phyloP scores from a whole-genome alignment of 2,329 filamentous ascomycete genomes.

The Thielaviopsis ethacetica region DNA sequence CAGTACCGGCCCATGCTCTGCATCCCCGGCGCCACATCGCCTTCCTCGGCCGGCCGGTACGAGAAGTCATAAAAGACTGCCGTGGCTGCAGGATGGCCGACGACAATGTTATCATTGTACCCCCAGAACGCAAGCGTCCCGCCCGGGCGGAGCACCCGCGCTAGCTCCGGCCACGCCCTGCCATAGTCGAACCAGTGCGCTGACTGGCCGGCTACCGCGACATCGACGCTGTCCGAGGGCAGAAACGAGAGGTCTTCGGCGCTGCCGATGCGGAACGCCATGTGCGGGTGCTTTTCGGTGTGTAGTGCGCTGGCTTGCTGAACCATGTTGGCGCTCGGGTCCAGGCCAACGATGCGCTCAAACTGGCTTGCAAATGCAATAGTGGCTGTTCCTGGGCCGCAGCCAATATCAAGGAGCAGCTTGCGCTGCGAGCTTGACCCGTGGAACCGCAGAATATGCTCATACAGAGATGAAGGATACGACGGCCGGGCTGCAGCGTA shows the following conservation, averaged over 20 bases:
- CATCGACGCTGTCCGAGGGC: slow-evolving; percentile 32
- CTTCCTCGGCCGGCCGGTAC: slow-evolving; percentile 27
- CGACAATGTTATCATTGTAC: slow-evolving; percentile 46
- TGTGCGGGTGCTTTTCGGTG: slow-evolving; percentile 15
- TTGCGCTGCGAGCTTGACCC: slow-evolving; percentile 13
- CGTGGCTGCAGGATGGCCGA: slow-evolving; percentile 35
- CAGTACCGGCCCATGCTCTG: slow-evolving; percentile 41
- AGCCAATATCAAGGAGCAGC: slow-evolving; percentile 41
- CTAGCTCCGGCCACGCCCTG: slow-evolving; percentile 37
- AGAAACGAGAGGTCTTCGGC: slow-evolving; percentile 40
- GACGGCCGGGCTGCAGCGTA: slow-evolving; percentile 45
- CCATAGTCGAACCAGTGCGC: slow-evolving; percentile 51
- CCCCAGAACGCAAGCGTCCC: slow-evolving; percentile 50
- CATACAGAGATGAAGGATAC: slow-evolving; percentile 39
- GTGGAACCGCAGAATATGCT: slow-evolving; percentile 37
- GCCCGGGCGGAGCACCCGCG: slow-evolving; percentile 33
- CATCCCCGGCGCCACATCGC: slow-evolving; percentile 26
- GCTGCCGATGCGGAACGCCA: slow-evolving; percentile 29
- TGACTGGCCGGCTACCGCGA: slow-evolving; percentile 35
- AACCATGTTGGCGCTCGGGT: slow-evolving; percentile 43
- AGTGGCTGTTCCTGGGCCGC: slow-evolving; percentile 42
- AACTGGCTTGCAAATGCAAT: slow-evolving; percentile 38
- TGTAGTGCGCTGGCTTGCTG: slow-evolving; percentile 25
- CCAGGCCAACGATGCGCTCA: slow-evolving; percentile 31
- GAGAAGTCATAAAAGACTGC: slow-evolving; percentile 36